Evolutionary conservation across 768 basidiomycete species (phyloP).

Genomic region (Fistulinella prunicolor): DNA sequence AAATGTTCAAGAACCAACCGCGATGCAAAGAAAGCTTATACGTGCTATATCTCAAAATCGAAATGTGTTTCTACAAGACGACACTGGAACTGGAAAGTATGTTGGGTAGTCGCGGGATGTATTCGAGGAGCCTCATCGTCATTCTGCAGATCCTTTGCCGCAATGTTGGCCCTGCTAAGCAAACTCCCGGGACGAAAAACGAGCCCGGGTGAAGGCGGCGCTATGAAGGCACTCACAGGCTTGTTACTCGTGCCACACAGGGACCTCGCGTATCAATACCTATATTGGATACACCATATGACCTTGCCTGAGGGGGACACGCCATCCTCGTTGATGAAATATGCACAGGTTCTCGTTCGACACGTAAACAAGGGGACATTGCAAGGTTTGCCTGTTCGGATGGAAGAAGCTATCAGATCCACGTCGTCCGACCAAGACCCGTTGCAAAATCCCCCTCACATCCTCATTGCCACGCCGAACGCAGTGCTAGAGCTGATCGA

Average conservation of each 20-base stretch:
- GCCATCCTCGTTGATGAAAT: conserved; percentile 36
- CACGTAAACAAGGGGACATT: conserved; percentile 33
- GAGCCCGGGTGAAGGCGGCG: conserved; percentile 18
- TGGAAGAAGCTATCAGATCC: conserved; percentile 28
- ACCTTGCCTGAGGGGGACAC: conserved; percentile 30
- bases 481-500: conserved; percentile 57
- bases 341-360: conserved; percentile 63
- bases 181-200: conserved; percentile 39
- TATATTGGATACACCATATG: conserved; percentile 62
- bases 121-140: conserved; percentile 2
- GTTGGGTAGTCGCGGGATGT: conserved; percentile 22
- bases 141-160: conserved; percentile 61
- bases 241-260: conserved; percentile 71
- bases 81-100: conserved; percentile 80
- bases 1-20: conserved; percentile 53
- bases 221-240: conserved; percentile 41
- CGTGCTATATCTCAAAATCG: conserved; percentile 53
- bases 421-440: conserved; percentile 31
- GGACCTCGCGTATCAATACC: conserved; percentile 66
- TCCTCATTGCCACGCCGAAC: conserved; percentile 71
- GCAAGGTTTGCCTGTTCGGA: conserved; percentile 21
- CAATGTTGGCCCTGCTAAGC: conserved; percentile 63
- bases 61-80: conserved; percentile 66
- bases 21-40: conserved; percentile 58
- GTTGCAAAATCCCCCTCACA: conserved; percentile 52